Evolutionary conservation across 2,329 filamentous ascomycete species (phyloP).

Genomic region (Penicillium brasilianum): DNA sequence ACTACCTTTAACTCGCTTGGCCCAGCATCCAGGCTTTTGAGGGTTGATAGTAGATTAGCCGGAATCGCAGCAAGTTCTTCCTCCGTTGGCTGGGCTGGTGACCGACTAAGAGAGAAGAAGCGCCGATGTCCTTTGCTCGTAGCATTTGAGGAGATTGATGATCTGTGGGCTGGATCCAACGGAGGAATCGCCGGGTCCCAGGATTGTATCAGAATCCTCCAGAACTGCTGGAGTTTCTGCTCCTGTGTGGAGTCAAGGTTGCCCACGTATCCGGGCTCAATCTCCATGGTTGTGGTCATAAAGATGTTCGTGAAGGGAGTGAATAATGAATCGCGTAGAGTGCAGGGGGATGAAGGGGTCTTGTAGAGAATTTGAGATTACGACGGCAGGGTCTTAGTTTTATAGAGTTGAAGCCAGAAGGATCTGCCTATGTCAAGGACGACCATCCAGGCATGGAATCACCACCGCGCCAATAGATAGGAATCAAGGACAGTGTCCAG

Average conservation of each 20-base stretch:
- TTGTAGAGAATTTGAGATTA: not conserved
- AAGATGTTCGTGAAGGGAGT: not conserved
- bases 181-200: slow-evolving; percentile 19
- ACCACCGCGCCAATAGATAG: not conserved
- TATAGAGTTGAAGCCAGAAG: not conserved
- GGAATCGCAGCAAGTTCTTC: slow-evolving; percentile 22
- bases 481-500: not conserved
- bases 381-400: not conserved
- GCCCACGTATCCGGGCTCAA: slow-evolving; percentile 19
- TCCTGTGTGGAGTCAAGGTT: slow-evolving; percentile 23
- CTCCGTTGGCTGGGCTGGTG: slow-evolving; percentile 15
- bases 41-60: slow-evolving; percentile 15
- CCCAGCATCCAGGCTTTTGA: slow-evolving; percentile 18
- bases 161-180: slow-evolving; percentile 8
- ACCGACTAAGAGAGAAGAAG: slow-evolving; percentile 24
- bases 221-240: slow-evolving; percentile 22
- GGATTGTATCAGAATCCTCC: slow-evolving; percentile 26
- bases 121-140: slow-evolving; percentile 14
- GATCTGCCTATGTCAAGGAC: not conserved
- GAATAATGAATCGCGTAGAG: not conserved
- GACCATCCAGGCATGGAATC: not conserved
- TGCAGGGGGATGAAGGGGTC: not conserved
- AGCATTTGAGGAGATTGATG: slow-evolving; percentile 5
- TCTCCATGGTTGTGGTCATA: slow-evolving; percentile 7
- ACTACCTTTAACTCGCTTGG: slow-evolving; percentile 22